phyloP scores from a whole-genome alignment of 2,329 filamentous ascomycete genomes.

The Pseudocercospora fuligena region DNA sequence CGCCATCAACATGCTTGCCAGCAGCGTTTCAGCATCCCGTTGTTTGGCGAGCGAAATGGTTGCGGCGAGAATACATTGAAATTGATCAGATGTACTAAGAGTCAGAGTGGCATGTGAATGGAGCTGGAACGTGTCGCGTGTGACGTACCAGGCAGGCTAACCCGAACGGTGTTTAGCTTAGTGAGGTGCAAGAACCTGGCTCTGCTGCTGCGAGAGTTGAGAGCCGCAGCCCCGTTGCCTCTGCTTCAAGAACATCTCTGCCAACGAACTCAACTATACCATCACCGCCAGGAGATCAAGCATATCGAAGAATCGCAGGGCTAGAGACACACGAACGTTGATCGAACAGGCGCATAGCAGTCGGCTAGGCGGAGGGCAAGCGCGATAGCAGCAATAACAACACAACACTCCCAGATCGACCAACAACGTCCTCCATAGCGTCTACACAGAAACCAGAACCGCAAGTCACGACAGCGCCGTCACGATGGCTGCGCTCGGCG shows the following conservation, averaged over 20 bases:
- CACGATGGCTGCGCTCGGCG: constrained; percentile 87
- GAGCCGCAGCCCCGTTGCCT: neutral
- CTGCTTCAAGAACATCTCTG: neutral
- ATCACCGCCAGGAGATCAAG: neutral
- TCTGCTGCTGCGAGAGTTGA: neutral
- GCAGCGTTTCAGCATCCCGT: no score
- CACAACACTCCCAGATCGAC: neutral
- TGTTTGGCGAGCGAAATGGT: no score
- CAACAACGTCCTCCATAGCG: neutral
- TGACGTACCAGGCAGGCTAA: neutral
- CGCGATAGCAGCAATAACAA: neutral
- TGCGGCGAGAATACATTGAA: no score
- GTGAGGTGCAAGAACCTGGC: neutral
- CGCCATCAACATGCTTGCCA: no score
- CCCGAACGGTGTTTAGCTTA: neutral
- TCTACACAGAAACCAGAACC: neutral
- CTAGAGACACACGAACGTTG: neutral
- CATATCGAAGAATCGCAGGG: neutral
- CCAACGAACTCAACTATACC: neutral
- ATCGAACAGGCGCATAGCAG: neutral
- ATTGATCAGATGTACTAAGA: neutral
- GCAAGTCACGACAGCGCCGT: neutral
- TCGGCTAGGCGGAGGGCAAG: neutral
- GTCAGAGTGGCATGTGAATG: neutral
- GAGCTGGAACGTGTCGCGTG: neutral